Conservation (phyloP, 23 red algal genomes). For the Gracilaria gracilis region DNA sequence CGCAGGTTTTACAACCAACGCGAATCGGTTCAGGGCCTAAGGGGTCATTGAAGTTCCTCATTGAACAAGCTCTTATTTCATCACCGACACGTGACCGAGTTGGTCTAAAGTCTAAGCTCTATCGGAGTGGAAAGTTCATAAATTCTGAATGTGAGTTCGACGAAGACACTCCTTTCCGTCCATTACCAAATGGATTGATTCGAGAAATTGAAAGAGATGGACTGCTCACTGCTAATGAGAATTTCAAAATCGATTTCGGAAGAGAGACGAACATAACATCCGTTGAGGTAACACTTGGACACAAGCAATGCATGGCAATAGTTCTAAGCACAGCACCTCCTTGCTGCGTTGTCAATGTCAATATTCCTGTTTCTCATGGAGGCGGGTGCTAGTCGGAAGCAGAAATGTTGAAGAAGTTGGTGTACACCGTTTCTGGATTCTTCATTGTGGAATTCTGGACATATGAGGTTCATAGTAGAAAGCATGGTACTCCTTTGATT, state of each 20-base stretch:
- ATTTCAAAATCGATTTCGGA: not conserved
- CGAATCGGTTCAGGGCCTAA: not conserved
- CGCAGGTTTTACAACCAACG: conserved; percentile 13
- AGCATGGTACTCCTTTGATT: too few species aligned
- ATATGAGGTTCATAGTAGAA: too few species aligned
- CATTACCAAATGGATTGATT: not conserved
- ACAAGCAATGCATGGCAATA: conserved; percentile 19
- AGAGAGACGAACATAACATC: conserved; percentile 6
- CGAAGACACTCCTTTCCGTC: not conserved
- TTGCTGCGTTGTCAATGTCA: conserved; percentile 9
- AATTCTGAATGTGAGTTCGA: not conserved
- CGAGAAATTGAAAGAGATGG: conserved; percentile 11
- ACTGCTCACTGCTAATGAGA: not conserved
- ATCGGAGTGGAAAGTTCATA: not conserved
- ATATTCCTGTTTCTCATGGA: not conserved
- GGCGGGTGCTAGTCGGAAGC: not conserved
- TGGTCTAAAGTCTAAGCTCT: conserved; percentile 4
- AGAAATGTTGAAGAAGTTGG: not conserved
- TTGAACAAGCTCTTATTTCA: conserved; percentile 34
- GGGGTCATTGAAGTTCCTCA: not conserved
- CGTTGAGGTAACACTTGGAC: not conserved
- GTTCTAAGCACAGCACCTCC: conserved; percentile 14
- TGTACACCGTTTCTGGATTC: not conserved
- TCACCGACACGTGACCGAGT: not conserved
- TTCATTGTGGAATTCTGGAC: too few species aligned